Evolutionary conservation across 169 alveolate genomes (phyloP), one percentile per base, ranked within the genome.

Genomic region (Plasmodium coatneyi): DNA sequence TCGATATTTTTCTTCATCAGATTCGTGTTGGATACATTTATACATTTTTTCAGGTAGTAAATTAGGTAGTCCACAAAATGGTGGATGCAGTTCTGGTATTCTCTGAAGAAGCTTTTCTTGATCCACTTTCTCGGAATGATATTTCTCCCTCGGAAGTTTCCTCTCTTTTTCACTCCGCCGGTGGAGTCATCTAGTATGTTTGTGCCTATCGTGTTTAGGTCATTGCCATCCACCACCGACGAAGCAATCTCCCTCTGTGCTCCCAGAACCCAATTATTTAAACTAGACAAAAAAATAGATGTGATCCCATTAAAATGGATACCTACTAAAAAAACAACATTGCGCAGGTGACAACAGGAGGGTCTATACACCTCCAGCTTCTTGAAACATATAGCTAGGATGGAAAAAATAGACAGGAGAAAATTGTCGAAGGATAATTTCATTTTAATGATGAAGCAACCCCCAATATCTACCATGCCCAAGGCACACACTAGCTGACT

Each of bases 391-490:
- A 91, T 91, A 0, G 92, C 82, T 49, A 91, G 76, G 74, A 91
- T 91, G 12, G 95, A 34, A 54, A 91, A 91, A 25, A 91, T 36
- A 9, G 95, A 91, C 46, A 91, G 74, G 9, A 91, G 80, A 16
- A 81, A 74, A 81, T 91, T 81, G 12, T 81, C 92, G 30, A 91
- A 91, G 12, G 78, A 91, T 80, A 91, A 41, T 71, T 91, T 91
- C 6, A 81, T 66, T 81, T 91, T 91, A 80, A 91, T 91, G 56
- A 91, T 80, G 76, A 80, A 91, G 34, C 72, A 91, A 0, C 95
- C 95, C 22, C 95, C 95, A 70, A 91, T 71, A 70, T 91, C 46
- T 39, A 91, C 41, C 95, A 91, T 91, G 14, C 95, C 95, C 82
- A 91, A 80, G 4, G 86, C 76, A 32, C 95, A 91, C 22, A 91